These are phyloP conservation scores for Ochetophila trinervis DNA, from an alignment of 306 rosid species.

Conservation along the genomic window DNA sequence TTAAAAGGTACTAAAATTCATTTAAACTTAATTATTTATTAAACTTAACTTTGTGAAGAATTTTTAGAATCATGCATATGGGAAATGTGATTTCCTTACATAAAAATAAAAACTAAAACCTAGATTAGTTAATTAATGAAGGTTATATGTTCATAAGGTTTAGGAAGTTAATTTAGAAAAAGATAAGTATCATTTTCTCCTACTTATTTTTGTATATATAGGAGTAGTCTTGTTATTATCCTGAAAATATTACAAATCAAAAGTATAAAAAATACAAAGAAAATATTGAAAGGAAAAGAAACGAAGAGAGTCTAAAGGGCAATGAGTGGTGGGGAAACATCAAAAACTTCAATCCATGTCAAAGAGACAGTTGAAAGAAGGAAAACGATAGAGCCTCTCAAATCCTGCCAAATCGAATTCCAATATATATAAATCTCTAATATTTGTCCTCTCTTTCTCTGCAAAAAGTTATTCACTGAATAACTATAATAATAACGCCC, in stretches of 20 bases:
- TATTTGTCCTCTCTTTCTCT: constrained; percentile 30
- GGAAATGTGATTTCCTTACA: too few relatives aligned
- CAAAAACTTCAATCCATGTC: constrained; percentile 46
- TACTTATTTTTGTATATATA: background rate
- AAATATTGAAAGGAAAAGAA: background rate
- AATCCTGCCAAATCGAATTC: constrained; percentile 41
- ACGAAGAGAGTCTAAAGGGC: constrained; percentile 19
- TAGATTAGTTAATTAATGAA: too few relatives aligned
- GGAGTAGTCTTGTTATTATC: background rate
- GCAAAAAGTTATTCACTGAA: constrained; percentile 13
- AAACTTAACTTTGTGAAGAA: too few relatives aligned
- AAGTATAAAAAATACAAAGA: background rate
- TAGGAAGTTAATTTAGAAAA: too few relatives aligned
- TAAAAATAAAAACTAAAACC: too few relatives aligned
- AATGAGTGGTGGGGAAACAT: constrained; percentile 43
- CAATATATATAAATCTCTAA: constrained; percentile 18
- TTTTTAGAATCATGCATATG: too few relatives aligned
- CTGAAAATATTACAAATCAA: background rate
- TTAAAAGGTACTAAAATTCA: too few relatives aligned
- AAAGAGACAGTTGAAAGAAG: constrained; percentile 25
- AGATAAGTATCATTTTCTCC: background rate
- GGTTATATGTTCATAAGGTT: too few relatives aligned
- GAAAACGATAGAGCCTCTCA: constrained; percentile 12
- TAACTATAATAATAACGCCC: constrained; percentile 24
- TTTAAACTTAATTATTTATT: too few relatives aligned